Evolutionary conservation across 805 yeast species (phyloP).

Genomic region (Candida boleticola): DNA sequence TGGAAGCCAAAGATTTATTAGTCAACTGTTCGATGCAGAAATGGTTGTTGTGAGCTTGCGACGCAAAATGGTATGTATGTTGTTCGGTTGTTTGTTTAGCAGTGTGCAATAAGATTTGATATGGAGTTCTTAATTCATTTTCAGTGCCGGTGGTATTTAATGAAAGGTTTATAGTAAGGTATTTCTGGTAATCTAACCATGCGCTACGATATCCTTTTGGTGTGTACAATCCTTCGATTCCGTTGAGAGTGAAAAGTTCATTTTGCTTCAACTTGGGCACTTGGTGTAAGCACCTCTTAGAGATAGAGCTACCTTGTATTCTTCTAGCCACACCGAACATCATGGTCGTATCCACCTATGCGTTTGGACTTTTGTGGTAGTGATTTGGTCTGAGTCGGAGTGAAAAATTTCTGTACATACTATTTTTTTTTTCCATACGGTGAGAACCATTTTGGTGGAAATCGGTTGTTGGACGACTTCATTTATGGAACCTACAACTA

Average conservation of each 20-base stretch:
- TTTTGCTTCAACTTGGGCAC: conserved; percentile 56
- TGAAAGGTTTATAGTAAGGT: conserved; percentile 57
- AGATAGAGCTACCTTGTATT: no score
- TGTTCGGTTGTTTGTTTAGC: conserved; percentile 66
- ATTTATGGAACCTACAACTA: no score
- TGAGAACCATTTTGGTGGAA: no score
- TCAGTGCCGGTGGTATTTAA: conserved; percentile 74
- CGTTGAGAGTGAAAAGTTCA: conserved; percentile 38
- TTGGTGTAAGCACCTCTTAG: conserved; percentile 50
- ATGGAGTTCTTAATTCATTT: conserved; percentile 72
- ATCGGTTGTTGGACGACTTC: background rate
- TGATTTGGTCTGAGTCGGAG: no score
- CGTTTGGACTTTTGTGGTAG: no score
- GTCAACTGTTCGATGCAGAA: conserved; percentile 70
- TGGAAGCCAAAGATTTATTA: conserved; percentile 26
- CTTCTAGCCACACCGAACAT: no score
- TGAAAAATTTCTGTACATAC: background rate
- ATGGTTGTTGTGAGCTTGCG: conserved; percentile 91
- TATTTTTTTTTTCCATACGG: no score
- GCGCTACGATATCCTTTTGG: conserved; percentile 65
- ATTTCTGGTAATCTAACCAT: conserved; percentile 80
- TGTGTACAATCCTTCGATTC: conserved; percentile 65
- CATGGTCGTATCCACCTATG: no score
- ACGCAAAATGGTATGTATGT: conserved; percentile 79
- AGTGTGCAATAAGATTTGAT: conserved; percentile 65